Base-by-base conservation (phyloP, 2,329 filamentous ascomycete species). In the Colletotrichum sojae region DNA sequence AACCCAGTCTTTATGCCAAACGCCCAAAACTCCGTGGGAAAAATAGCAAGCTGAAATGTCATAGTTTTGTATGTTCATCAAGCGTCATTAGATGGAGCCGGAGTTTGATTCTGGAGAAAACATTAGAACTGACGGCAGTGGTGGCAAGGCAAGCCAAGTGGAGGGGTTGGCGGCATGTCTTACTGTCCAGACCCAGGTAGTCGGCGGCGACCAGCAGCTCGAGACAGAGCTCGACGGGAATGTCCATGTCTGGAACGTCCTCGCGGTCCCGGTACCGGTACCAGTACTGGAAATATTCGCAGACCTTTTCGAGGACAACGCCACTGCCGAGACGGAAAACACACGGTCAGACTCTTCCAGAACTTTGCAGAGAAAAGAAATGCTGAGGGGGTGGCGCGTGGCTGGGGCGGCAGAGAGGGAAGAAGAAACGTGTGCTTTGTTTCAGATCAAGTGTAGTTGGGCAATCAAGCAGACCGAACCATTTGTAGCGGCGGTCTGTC, bases 281-380 rank as follows among this genome's bases (percentile, higher is more conserved):
- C 83, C 92, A 92, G 83, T 94, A 95, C 77, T 94, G 92, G 71
- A 94, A 91, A 81, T 95, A 95, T 80, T 95, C 92, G 78, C 91
- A 92, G 39, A 95, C 90, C 77, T 94, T 94, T 78, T 95, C 92
- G 3, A 95, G 88, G 6, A 94, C 88, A 61, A 91, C 83, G 72
- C 89, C 91, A 80, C 92, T 94, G 18, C 51, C 64, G 64, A 57
- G 22, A 40, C 10, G 45, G 78, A 25, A 67, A 71, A 76, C 70
- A 77, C 45, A 73, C 69, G 71, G 60, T 70, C n/a, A 69, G 61
- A 52, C 36, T 54, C 58, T 67, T 68, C 63, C 63, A 70, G 62
- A 69, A 61, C 49, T 25, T 25, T 31, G 22, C 16, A 39, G 39
- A 60, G 45, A 52, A 22, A 67, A 54, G 55, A 16, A 48, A 54